A percentile compares a stretch with the other conserved stretches of the same genome.
Evolutionary conservation across 805 yeast species (phyloP).

Genomic region (Starmerella apicola): DNA sequence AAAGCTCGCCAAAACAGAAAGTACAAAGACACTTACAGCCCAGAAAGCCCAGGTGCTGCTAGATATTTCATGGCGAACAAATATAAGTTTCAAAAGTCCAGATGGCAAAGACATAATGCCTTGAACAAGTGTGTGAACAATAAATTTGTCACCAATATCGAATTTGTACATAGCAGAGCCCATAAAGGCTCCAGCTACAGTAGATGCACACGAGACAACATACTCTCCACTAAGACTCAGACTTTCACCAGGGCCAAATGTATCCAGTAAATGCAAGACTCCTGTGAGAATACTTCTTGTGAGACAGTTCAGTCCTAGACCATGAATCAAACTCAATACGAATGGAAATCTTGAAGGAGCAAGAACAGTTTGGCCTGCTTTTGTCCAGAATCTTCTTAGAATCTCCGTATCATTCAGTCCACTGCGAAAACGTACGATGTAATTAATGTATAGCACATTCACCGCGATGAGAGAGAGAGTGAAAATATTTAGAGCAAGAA

Average conservation of each 20-base stretch:
- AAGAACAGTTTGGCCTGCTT: constrained; percentile 19
- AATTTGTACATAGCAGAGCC: constrained; percentile 14
- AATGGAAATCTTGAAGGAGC: constrained; percentile 18
- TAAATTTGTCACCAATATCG: too few species aligned
- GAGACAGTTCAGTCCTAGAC: constrained; percentile 17
- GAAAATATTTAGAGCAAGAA: constrained; percentile 16
- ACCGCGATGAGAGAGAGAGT: constrained; percentile 18
- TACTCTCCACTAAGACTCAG: constrained; percentile 11
- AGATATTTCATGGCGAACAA: too few species aligned
- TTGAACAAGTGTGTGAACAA: too few species aligned
- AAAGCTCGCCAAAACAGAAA: too few species aligned
- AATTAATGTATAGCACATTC: constrained; percentile 18
- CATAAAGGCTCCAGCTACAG: constrained; percentile 15
- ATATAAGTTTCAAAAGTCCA: too few species aligned
- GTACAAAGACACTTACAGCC: too few species aligned
- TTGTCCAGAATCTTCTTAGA: constrained; percentile 23
- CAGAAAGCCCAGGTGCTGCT: too few species aligned
- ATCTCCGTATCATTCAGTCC: constrained; percentile 21
- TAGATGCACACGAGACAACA: constrained; percentile 13
- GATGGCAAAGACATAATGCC: too few species aligned
- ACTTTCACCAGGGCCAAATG: constrained; percentile 3
- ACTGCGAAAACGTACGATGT: constrained; percentile 20
- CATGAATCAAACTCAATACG: constrained; percentile 11
- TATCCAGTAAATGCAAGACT: constrained; percentile 19
- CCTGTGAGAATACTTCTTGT: constrained; percentile 16